Conservation (phyloP, 768 basidiomycete species). For the Russula earlei region DNA sequence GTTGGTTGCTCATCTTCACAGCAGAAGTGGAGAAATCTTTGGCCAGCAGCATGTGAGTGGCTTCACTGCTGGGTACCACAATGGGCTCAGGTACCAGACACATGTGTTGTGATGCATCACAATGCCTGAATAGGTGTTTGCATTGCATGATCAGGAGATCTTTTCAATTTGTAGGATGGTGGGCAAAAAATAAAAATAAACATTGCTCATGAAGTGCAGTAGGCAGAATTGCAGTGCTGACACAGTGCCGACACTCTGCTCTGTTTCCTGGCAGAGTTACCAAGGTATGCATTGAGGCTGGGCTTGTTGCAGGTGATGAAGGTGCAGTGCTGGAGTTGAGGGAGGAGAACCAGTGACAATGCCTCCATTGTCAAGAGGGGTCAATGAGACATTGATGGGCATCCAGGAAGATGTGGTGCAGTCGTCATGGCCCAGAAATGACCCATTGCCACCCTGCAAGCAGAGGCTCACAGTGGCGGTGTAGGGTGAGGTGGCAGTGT, state of each 20-base stretch:
- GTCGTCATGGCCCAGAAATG: too few species aligned
- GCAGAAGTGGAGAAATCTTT: constrained; percentile 36
- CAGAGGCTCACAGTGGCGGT: too few species aligned
- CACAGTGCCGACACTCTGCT: constrained; percentile 35
- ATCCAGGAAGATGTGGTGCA: constrained; percentile 52
- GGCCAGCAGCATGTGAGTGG: constrained; percentile 44
- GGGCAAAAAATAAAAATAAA: background rate
- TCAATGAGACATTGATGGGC: constrained; percentile 45
- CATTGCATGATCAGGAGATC: constrained; percentile 6
- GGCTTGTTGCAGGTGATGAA: constrained; percentile 43
- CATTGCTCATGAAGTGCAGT: constrained; percentile 50
- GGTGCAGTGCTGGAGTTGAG: constrained; percentile 42
- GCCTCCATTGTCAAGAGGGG: background rate
- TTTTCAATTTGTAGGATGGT: background rate
- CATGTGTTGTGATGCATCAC: constrained; percentile 51
- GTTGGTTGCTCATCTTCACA: constrained; percentile 13
- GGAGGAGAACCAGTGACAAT: background rate
- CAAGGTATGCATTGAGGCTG: constrained; percentile 37
- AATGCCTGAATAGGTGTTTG: constrained; percentile 42
- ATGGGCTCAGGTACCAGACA: constrained; percentile 31
- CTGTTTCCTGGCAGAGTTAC: constrained; percentile 24
- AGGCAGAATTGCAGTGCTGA: constrained; percentile 42
- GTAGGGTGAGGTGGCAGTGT: too few species aligned
- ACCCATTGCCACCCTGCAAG: too few species aligned
- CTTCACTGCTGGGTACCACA: constrained; percentile 31